A percentile compares a stretch with the other conserved stretches of the same genome.
phyloP scores from a whole-genome alignment of 2,329 filamentous ascomycete species.

The Nemania serpens region DNA sequence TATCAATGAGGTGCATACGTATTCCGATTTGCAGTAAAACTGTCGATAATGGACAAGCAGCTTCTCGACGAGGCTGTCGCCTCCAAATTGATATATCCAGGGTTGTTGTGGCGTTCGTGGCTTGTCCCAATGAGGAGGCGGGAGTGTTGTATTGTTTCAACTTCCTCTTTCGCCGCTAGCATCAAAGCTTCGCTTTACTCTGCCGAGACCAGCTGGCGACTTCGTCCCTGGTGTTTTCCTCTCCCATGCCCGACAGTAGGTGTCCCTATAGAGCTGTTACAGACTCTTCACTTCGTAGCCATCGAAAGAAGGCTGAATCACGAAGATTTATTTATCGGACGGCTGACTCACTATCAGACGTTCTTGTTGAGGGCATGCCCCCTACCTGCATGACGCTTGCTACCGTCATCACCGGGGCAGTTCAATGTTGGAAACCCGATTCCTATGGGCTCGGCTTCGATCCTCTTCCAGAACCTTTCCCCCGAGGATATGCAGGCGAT shows the following conservation, averaged over 20 bases:
- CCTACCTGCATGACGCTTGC: conserved; percentile 1
- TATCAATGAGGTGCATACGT: too few species aligned
- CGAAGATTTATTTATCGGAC: neutral
- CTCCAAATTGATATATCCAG: too few species aligned
- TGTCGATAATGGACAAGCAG: too few species aligned
- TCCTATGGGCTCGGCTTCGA: neutral
- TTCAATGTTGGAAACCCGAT: neutral
- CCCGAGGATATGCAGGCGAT: neutral
- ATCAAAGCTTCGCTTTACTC: too few species aligned
- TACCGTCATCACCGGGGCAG: neutral
- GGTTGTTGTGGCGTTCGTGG: too few species aligned
- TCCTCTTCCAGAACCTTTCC: conserved; percentile 4
- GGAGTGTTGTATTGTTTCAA: too few species aligned
- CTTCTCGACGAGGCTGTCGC: too few species aligned
- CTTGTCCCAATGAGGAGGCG: too few species aligned
- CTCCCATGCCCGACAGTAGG: neutral
- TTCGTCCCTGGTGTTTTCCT: neutral
- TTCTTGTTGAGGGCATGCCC: neutral
- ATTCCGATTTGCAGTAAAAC: too few species aligned
- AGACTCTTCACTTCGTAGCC: neutral
- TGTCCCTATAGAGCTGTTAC: neutral
- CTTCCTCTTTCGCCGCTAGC: too few species aligned
- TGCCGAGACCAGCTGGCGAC: neutral
- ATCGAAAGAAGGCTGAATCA: neutral
- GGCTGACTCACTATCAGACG: neutral